Evolutionary conservation across 2,329 filamentous ascomycete genomes (phyloP).

Genomic region (Cercospora zeae-maydis): DNA sequence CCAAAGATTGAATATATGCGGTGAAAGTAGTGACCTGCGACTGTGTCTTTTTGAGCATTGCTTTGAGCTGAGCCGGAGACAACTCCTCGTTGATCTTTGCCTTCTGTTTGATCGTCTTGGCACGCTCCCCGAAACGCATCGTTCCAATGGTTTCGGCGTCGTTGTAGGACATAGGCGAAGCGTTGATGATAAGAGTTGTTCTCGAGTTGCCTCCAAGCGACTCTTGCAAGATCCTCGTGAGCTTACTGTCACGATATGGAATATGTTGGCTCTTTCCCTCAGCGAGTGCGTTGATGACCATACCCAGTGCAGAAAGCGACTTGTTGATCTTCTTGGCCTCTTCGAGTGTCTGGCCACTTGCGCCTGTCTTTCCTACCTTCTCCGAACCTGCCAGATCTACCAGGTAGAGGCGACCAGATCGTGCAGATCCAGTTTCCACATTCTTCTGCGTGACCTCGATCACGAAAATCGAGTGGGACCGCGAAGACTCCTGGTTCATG

Average conservation of each 20-base stretch:
- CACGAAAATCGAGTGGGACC: conserved; percentile 97
- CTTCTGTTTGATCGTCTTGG: conserved; percentile 99
- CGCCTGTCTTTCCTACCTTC: conserved; percentile 97
- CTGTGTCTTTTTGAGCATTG: conserved; percentile 87
- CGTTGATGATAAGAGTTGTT: conserved; percentile 98
- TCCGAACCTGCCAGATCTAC: conserved; percentile 98
- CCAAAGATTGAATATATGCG: conserved; percentile 75
- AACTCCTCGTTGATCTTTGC: conserved; percentile 99
- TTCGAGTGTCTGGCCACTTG: conserved; percentile 92
- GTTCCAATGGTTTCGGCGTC: conserved; percentile 91
- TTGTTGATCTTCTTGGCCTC: conserved; percentile 99
- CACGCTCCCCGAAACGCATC: conserved; percentile 87
- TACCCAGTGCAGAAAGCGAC: conserved; percentile 93
- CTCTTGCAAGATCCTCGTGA: conserved; percentile 95
- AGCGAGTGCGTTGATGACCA: conserved; percentile 97
- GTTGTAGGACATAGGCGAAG: conserved; percentile 98
- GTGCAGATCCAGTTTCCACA: conserved; percentile 89
- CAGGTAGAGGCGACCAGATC: conserved; percentile 93
- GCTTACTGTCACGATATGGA: conserved; percentile 95
- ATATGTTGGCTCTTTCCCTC: conserved; percentile 96
- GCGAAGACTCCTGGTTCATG: conserved; percentile 98
- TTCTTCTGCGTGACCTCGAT: conserved; percentile 98
- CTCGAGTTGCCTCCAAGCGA: conserved; percentile 95
- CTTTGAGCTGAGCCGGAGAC: conserved; percentile 91
- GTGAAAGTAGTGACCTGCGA: conserved; percentile 85